phyloP scores from a whole-genome alignment of 2,329 filamentous ascomycete species.

The Chaetoscypha palmicola region DNA sequence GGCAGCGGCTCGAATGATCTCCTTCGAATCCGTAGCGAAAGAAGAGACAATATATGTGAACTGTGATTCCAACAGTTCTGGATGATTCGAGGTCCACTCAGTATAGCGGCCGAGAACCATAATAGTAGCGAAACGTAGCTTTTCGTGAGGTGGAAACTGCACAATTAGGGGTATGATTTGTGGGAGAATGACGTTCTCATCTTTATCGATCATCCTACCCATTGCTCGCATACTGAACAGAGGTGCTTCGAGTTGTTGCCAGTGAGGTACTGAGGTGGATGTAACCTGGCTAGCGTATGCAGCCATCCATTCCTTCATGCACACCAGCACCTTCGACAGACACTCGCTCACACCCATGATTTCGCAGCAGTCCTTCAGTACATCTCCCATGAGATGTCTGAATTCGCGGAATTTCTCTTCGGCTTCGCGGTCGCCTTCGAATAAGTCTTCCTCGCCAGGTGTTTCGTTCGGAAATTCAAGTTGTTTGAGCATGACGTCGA shows the following conservation, averaged over 20 bases:
- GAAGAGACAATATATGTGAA: conserved; percentile 93
- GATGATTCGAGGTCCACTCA: conserved; percentile 93
- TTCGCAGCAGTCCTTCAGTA: conserved; percentile 92
- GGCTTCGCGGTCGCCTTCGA: conserved; percentile 89
- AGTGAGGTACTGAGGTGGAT: conserved; percentile 73
- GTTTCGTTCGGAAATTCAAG: conserved; percentile 79
- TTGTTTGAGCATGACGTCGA: conserved; percentile 88
- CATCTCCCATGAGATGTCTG: conserved; percentile 94
- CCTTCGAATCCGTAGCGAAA: conserved; percentile 80
- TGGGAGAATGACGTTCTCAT: conserved; percentile 80
- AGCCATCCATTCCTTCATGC: conserved; percentile 83
- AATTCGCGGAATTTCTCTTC: conserved; percentile 98
- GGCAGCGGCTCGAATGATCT: conserved; percentile 85
- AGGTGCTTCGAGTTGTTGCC: conserved; percentile 93
- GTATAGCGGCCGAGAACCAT: conserved; percentile 97
- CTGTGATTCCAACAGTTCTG: conserved; percentile 85
- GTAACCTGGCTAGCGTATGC: conserved; percentile 72
- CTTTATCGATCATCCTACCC: conserved; percentile 88
- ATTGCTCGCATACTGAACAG: conserved; percentile 93
- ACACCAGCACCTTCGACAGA: conserved; percentile 75
- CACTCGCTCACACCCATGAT: conserved; percentile 93
- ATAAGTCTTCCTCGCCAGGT: conserved; percentile 53
- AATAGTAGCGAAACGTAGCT: conserved; percentile 95
- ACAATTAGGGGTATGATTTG: conserved; percentile 91
- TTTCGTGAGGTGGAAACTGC: conserved; percentile 91